phyloP scores from a whole-genome alignment of 2,329 filamentous ascomycete species.

The Monilinia fructicola region DNA sequence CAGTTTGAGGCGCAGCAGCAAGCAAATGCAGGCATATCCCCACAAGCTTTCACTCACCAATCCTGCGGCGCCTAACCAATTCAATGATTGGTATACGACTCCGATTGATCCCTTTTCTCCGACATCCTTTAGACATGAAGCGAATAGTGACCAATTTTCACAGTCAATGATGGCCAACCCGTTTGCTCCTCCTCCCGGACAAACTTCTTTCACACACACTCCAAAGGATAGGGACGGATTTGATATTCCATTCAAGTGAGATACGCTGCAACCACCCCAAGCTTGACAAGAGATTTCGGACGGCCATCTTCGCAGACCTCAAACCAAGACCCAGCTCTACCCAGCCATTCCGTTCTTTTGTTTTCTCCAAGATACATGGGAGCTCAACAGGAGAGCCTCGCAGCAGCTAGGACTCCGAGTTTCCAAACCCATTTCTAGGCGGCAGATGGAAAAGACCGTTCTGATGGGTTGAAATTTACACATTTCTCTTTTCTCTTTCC shows the following conservation, averaged over 20 bases:
- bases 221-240: background rate
- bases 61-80: background rate
- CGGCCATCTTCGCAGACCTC: background rate
- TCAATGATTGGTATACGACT: background rate
- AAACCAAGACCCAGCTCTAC: too few species aligned
- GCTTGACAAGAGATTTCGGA: too few species aligned
- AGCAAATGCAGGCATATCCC: background rate
- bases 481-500: background rate
- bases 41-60: background rate
- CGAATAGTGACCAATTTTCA: background rate
- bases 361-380: too few species aligned
- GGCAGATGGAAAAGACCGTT: background rate
- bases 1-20: background rate
- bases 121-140: background rate
- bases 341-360: background rate
- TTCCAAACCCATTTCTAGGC: background rate
- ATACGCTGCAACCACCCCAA: too few species aligned
- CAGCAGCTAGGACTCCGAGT: background rate
- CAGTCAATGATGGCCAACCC: background rate
- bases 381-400: background rate
- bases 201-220: background rate
- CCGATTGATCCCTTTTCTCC: too few species aligned
- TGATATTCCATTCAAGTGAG: background rate
- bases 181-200: background rate
- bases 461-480: background rate